phyloP scores from a whole-genome alignment of 345 rosid genomes.

The Cardiospermum halicacabum region DNA sequence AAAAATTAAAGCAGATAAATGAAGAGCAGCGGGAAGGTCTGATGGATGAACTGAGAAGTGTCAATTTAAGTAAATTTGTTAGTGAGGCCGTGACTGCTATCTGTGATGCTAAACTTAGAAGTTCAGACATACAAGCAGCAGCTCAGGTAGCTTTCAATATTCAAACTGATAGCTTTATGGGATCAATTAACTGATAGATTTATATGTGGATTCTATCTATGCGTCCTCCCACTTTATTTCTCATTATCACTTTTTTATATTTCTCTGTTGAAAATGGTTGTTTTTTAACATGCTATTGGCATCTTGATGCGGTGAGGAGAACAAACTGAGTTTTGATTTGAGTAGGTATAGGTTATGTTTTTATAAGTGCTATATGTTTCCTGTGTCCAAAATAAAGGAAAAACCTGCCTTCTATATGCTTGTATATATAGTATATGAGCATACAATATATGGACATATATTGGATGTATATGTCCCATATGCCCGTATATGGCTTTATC shows the following conservation, averaged over 20 bases:
- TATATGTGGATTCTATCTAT: neutral
- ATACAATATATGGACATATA: too few relatives aligned
- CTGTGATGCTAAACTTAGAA: constrained; percentile 93
- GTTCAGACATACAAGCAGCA: constrained; percentile 91
- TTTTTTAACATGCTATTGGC: too few relatives aligned
- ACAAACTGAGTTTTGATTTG: neutral
- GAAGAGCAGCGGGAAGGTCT: constrained; percentile 90
- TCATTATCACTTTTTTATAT: neutral
- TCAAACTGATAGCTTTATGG: constrained; percentile 3
- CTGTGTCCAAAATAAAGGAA: neutral
- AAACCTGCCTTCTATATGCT: neutral
- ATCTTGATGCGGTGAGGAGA: too few relatives aligned
- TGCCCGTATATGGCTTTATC: too few relatives aligned
- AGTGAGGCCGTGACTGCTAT: constrained; percentile 93
- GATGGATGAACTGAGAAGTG: constrained; percentile 78
- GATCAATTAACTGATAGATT: neutral
- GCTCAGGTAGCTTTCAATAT: constrained; percentile 57
- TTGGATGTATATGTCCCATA: too few relatives aligned
- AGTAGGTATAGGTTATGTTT: neutral
- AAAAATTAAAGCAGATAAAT: constrained; percentile 86
- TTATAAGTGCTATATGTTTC: neutral
- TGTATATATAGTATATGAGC: too few relatives aligned
- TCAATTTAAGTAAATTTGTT: constrained; percentile 89
- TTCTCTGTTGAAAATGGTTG: neutral
- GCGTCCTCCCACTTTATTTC: neutral